phyloP scores from a whole-genome alignment of 208 protist genomes.

The Leishmania guyanensis region DNA sequence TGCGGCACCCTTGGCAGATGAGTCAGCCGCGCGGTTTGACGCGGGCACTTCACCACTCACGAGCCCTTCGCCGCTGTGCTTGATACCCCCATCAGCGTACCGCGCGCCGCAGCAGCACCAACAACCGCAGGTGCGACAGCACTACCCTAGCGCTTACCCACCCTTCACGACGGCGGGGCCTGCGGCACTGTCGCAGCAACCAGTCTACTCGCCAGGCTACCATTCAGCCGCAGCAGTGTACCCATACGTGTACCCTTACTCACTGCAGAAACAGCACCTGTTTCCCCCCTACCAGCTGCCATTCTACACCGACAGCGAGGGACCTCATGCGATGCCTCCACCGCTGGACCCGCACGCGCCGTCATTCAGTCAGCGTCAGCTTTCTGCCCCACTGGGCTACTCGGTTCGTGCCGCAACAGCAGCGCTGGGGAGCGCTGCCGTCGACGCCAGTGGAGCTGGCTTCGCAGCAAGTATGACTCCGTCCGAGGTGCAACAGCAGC shows the following conservation, averaged over 20 bases:
- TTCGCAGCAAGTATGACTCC: neutral
- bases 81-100: conserved; percentile 27
- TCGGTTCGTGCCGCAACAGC: conserved; percentile 5
- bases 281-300: neutral
- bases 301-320: neutral
- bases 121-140: neutral
- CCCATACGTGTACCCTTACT: neutral
- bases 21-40: conserved; percentile 8
- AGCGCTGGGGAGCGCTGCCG: neutral
- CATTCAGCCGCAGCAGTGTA: neutral
- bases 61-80: neutral
- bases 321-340: neutral
- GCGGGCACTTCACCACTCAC: conserved; percentile 17
- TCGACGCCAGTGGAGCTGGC: neutral
- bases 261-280: neutral
- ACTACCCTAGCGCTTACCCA: conserved; percentile 2
- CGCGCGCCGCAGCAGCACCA: conserved; percentile 2
- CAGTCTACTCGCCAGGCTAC: neutral
- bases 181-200: neutral
- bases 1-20: neutral
- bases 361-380: neutral
- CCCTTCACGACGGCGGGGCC: neutral
- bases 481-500: neutral
- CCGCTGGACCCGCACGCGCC: neutral
- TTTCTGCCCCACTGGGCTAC: neutral